Percentiles rank a stretch among this genome's conserved stretches.
Conservation (phyloP, 1,139 yeast species). For the Yamadazyma triangularis region DNA sequence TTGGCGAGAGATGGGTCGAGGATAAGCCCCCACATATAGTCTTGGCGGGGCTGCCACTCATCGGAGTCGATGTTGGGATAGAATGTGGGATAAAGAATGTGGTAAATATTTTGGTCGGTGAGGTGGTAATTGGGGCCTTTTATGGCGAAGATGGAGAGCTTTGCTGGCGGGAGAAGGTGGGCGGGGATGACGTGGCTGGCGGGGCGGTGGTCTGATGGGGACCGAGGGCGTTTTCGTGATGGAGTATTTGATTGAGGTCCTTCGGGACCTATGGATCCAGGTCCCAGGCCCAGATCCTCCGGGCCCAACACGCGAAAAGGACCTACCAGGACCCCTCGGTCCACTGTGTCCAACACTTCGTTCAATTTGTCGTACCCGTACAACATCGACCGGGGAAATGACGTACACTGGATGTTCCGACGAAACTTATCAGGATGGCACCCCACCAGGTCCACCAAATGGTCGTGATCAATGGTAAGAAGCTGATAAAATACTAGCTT, state of each 20-base stretch:
- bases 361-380: slow-evolving; percentile 28
- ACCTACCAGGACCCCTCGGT: slow-evolving; percentile 22
- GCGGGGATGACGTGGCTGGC: too few species aligned
- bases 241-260: too few species aligned
- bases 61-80: slow-evolving; percentile 44
- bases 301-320: slow-evolving; percentile 34
- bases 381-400: slow-evolving; percentile 27
- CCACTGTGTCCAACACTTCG: slow-evolving; percentile 23
- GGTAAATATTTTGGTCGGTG: slow-evolving; percentile 42
- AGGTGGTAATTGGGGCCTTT: slow-evolving; percentile 37
- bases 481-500: slow-evolving; percentile 40
- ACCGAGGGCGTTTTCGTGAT: too few species aligned
- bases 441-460: slow-evolving; percentile 16
- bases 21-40: slow-evolving; percentile 17
- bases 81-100: slow-evolving; percentile 44
- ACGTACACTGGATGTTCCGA: slow-evolving; percentile 31
- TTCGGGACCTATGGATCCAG: too few species aligned
- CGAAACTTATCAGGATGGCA: slow-evolving; percentile 23
- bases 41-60: slow-evolving; percentile 33
- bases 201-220: too few species aligned
- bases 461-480: slow-evolving; percentile 19
- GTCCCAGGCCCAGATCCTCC: too few species aligned
- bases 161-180: slow-evolving; percentile 35
- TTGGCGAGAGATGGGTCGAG: slow-evolving; percentile 1
- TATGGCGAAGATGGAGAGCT: slow-evolving; percentile 38